Percentiles rank a stretch among this genome's conserved stretches.
Conservation (phyloP, 73 alveolate species). For the Tetrahymena thermophila region DNA sequence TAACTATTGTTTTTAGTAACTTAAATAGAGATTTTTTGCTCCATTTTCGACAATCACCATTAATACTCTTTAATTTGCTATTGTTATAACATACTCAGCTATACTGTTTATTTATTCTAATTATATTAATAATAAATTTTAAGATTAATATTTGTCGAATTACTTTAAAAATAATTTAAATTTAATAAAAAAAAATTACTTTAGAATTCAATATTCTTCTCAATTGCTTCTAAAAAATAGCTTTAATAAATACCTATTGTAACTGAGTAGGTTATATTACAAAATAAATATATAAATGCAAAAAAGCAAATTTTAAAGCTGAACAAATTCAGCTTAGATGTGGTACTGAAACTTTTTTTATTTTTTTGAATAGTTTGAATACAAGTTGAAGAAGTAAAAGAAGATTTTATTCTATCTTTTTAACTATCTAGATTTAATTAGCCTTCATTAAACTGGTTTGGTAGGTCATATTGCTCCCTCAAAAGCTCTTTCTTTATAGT, state of each 20-base stretch:
- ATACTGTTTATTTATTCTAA: no score
- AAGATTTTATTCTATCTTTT: no score
- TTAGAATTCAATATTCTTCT: background rate
- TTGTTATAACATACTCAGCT: no score
- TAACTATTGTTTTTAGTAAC: no score
- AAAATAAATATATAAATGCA: background rate
- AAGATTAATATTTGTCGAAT: no score
- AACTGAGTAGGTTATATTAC: background rate
- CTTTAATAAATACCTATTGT: background rate
- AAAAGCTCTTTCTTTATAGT: background rate
- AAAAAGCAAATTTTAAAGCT: background rate
- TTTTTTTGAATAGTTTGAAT: no score
- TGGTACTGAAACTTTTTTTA: background rate
- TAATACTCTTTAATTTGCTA: no score
- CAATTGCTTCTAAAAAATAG: background rate
- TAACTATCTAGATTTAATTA: background rate
- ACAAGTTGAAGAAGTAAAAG: background rate
- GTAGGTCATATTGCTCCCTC: background rate
- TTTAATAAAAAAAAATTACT: no score
- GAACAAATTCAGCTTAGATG: background rate
- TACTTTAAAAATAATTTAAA: no score
- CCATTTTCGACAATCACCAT: no score
- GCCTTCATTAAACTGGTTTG: background rate
- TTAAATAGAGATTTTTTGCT: no score
- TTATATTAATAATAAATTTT: no score